Percentiles rank a stretch among this genome's conserved stretches.
phyloP scores from a whole-genome alignment of 345 rosid species.

The Rhizophora apiculata region DNA sequence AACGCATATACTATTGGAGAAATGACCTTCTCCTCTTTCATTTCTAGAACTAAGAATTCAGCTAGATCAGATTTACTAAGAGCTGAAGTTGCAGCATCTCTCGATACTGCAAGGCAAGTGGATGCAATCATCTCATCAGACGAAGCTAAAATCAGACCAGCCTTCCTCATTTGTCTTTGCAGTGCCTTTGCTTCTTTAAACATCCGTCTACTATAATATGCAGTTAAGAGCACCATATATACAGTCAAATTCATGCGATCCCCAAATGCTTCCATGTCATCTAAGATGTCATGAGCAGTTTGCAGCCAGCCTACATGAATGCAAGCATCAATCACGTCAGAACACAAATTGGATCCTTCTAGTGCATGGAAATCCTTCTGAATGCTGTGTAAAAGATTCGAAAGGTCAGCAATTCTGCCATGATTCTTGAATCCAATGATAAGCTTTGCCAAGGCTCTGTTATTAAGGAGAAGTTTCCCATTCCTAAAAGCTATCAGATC shows the following conservation, averaged over 20 bases:
- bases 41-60: constrained; percentile 41
- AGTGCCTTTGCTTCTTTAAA: constrained; percentile 60
- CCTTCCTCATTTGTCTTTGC: constrained; percentile 49
- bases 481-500: constrained; percentile 41
- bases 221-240: constrained; percentile 46
- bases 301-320: constrained; percentile 65
- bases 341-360: constrained; percentile 35
- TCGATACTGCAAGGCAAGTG: constrained; percentile 11
- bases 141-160: constrained; percentile 35
- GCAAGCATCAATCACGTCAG: constrained; percentile 56
- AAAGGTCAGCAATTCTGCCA: constrained; percentile 46
- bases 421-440: constrained; percentile 52
- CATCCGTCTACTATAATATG: constrained; percentile 52
- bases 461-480: constrained; percentile 48
- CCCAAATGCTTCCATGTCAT: constrained; percentile 61
- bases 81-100: too few species aligned
- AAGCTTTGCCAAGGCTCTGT: constrained; percentile 61
- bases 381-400: constrained; percentile 48
- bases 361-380: constrained; percentile 21
- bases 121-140: constrained; percentile 31
- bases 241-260: constrained; percentile 30
- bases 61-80: constrained; percentile 22
- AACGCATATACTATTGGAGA: constrained; percentile 45
- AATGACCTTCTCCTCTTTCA: constrained; percentile 28
- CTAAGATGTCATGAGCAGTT: constrained; percentile 85